phyloP scores from a whole-genome alignment of 1,284 basidiomycete genomes.

The Cryptococcus sp. region DNA sequence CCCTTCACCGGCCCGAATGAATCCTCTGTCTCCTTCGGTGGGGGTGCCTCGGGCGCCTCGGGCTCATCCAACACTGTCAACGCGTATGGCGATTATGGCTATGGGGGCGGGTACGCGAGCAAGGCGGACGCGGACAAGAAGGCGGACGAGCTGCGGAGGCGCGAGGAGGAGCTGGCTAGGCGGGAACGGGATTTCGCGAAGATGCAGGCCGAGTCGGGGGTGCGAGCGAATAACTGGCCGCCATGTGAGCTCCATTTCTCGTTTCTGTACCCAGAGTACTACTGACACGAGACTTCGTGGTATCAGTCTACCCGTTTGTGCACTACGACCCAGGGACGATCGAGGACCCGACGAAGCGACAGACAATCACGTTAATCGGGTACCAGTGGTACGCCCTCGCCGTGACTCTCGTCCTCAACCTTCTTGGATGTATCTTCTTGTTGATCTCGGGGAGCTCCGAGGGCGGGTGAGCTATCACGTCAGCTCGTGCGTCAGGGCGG shows the following conservation, averaged over 20 bases:
- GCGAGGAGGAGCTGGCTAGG: constrained; percentile 31
- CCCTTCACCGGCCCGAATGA: constrained; percentile 41
- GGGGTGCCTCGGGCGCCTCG: not conserved
- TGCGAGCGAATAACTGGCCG: constrained; percentile 49
- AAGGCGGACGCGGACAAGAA: constrained; percentile 17
- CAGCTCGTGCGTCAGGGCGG: constrained; percentile 19
- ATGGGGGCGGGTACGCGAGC: constrained; percentile 14
- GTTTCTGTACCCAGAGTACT: not conserved
- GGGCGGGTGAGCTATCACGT: constrained; percentile 56
- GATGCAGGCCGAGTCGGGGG: constrained; percentile 33
- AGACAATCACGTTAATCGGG: constrained; percentile 77
- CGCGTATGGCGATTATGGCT: constrained; percentile 12
- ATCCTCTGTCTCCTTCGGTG: constrained; percentile 38
- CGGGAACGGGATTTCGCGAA: constrained; percentile 31
- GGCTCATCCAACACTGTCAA: constrained; percentile 4
- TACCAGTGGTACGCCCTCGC: constrained; percentile 80
- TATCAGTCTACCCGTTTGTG: constrained; percentile 81
- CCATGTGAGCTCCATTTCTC: constrained; percentile 35
- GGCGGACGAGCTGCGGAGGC: constrained; percentile 37
- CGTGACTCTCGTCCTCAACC: constrained; percentile 77
- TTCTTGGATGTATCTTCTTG: constrained; percentile 84
- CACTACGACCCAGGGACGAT: constrained; percentile 88
- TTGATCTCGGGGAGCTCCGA: constrained; percentile 70
- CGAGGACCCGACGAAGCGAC: constrained; percentile 67
- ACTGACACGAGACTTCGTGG: not conserved